A percentile compares a stretch with the other conserved stretches of the same genome.
Conservation (phyloP, 371 early-diverging fungal genomes). For the Mucor saturninus region DNA sequence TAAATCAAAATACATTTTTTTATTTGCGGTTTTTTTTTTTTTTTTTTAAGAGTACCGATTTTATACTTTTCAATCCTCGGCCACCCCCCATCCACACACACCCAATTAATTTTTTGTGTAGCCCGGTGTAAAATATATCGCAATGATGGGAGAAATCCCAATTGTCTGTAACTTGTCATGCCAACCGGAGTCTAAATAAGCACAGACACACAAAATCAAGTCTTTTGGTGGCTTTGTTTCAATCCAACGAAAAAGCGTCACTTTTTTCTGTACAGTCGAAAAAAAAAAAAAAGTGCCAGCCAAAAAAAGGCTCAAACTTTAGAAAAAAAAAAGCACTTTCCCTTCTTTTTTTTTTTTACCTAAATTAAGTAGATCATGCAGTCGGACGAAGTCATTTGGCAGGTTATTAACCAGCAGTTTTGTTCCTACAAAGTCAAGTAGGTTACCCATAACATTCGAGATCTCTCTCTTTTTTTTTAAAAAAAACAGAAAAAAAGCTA, state of each 20-base stretch:
- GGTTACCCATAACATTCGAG: constrained; percentile 16
- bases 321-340: constrained; percentile 5
- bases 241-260: not conserved
- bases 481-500: no score
- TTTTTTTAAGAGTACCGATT: no score
- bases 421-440: constrained; percentile 96
- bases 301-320: not conserved
- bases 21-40: no score
- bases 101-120: no score
- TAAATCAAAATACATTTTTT: no score
- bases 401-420: constrained; percentile 86
- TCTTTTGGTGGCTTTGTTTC: not conserved
- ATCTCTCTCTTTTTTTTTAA: not conserved
- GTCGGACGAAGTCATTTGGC: constrained; percentile 81
- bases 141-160: no score
- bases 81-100: no score
- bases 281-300: not conserved
- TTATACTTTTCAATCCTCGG: no score
- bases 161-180: no score
- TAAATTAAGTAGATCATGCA: constrained; percentile 23
- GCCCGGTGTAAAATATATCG: no score
- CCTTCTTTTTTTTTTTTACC: not conserved
- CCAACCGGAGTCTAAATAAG: no score
- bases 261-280: not conserved
- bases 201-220: no score